Evolutionary conservation across 2,329 filamentous ascomycete species (phyloP), one percentile per base, ranked within the genome.

Genomic region (Nemania abortiva): DNA sequence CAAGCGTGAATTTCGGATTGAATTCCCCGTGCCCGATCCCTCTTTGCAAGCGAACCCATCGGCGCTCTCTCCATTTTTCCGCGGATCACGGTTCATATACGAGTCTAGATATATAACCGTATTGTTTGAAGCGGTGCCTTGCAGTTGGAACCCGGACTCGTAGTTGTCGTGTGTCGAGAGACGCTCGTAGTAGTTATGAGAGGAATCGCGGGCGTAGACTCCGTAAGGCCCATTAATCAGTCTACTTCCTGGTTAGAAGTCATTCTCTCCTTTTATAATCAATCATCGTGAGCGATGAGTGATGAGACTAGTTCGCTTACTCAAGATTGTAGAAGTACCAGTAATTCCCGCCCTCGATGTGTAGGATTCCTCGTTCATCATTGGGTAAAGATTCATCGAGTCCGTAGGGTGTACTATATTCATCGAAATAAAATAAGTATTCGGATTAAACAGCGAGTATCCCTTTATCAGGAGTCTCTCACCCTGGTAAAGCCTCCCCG

Each of bases 51-150:
- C 84, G 53, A 86, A 83, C 0, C 84, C 84, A 62, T 86, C 84
- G 10, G 84, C 84, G 47, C 81, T 84, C 74, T 86, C 84, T 15
- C 84, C 84, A 53, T 86, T 86, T 77, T 86, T 86, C 58, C 84
- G 81, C 5, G 84, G 84, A 54, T 84, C 82, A 0, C 82, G 80
- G 74, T 84, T 84, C 29, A 77, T 75, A 70, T 83, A 84, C 2
- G 82, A 83, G 74, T 84, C 82, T 0, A 84, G 77, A 63, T 82
- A 81, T 6, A 82, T 69, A 34, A 84, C 76, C n/a, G 78, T 77
- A 73, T 83, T 83, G 67, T 82, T 80, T 37, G 68, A 65, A 0
- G 77, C 70, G 29, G 70, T 62, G 1, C 80, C 79, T 50, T 81
- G 74, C 6, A 81, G 73, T 27, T 82, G 80, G 58, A 81, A 82